These are phyloP conservation scores for Blakeslea trispora DNA, from an alignment of 371 early-diverging fungal genomes.

Conservation along the genomic window DNA sequence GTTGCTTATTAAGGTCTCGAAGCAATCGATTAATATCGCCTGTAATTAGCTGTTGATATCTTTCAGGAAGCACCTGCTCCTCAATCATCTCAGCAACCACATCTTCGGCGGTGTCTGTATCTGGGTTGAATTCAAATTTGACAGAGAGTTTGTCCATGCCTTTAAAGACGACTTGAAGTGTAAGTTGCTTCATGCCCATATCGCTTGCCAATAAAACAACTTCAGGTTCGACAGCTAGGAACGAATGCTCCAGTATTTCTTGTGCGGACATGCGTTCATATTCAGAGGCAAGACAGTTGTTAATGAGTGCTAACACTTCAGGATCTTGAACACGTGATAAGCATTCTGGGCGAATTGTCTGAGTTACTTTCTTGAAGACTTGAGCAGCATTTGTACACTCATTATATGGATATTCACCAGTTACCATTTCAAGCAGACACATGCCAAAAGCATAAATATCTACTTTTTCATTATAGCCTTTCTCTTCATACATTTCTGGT, in stretches of 20 bases:
- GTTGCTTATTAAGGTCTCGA: conserved; percentile 67
- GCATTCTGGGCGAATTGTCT: conserved; percentile 62
- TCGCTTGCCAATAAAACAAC: conserved; percentile 67
- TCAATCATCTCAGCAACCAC: conserved; percentile 94
- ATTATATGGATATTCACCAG: conserved; percentile 86
- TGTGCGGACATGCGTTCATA: conserved; percentile 70
- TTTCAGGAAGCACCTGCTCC: conserved; percentile 76
- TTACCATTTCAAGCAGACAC: conserved; percentile 89
- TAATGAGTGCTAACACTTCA: conserved; percentile 75
- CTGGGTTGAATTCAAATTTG: conserved; percentile 89
- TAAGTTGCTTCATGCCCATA: conserved; percentile 69
- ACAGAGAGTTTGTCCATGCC: conserved; percentile 83
- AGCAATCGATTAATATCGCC: conserved; percentile 86
- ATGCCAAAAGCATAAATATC: conserved; percentile 96
- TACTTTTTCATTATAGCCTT: conserved; percentile 84
- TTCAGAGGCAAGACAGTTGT: conserved; percentile 70
- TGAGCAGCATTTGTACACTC: conserved; percentile 89
- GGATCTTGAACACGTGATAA: conserved; percentile 68
- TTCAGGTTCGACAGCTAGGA: conserved; percentile 75
- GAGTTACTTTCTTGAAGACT: conserved; percentile 82
- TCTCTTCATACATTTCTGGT: conserved; percentile 90
- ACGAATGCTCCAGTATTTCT: conserved; percentile 83
- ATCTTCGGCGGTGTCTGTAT: conserved; percentile 90
- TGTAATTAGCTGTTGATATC: conserved; percentile 80
- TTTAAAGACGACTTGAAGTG: conserved; percentile 83